phyloP scores from a whole-genome alignment of 179 eudicot genomes.

The Patellifolia procumbens region DNA sequence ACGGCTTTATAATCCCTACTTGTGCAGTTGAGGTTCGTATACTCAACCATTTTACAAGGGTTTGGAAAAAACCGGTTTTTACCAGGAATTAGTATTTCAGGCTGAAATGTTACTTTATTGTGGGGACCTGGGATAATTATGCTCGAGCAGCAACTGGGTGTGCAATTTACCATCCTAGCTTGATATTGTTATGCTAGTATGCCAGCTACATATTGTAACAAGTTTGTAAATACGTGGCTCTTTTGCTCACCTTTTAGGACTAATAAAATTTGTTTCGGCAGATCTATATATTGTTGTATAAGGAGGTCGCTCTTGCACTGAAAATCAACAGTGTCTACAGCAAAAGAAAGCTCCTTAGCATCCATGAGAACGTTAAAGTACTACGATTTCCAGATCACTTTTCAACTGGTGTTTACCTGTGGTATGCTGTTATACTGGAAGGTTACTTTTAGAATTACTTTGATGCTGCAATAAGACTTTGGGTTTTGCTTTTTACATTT shows the following conservation, averaged over 20 bases:
- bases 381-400: conserved; percentile 97
- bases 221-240: background rate
- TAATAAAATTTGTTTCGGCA: conserved; percentile 32
- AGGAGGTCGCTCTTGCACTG: conserved; percentile 90
- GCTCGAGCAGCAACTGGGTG: background rate
- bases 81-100: background rate
- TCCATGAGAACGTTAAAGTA: conserved; percentile 92
- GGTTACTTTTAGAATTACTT: background rate
- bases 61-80: background rate
- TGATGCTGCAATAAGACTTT: background rate
- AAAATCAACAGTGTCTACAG: conserved; percentile 94
- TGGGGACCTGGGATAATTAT: background rate
- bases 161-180: background rate
- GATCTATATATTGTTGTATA: conserved; percentile 91
- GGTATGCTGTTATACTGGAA: conserved; percentile 32
- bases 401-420: conserved; percentile 54
- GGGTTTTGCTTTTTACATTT: background rate
- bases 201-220: background rate
- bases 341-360: conserved; percentile 82
- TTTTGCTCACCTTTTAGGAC: background rate
- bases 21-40: background rate
- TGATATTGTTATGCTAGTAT: background rate
- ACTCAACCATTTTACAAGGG: background rate
- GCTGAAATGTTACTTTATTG: background rate
- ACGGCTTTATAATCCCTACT: background rate